phyloP scores from a whole-genome alignment of 2,329 filamentous ascomycete genomes.

The Fusarium sp. region DNA sequence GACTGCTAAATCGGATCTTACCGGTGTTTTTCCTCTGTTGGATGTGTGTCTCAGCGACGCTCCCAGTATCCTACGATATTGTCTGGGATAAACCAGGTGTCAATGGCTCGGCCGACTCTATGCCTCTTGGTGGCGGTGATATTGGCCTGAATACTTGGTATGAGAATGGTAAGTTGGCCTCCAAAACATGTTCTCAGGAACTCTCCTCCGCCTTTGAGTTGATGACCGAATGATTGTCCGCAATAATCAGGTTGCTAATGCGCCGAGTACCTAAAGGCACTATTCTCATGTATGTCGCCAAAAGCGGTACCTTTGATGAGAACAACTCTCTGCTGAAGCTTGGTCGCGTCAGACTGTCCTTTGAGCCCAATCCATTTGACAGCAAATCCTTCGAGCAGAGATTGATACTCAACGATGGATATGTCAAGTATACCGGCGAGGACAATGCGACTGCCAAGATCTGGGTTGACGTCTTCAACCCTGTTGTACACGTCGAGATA shows the following conservation, averaged over 20 bases:
- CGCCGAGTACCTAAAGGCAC: background rate
- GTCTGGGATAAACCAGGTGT: constrained; percentile 7
- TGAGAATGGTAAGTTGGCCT: background rate
- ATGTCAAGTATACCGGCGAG: background rate
- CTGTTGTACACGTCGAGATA: constrained; percentile 4
- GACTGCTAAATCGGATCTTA: background rate
- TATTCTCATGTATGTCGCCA: constrained; percentile 11
- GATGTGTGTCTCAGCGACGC: background rate
- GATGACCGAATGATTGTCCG: accelerated
- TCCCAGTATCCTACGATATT: constrained; percentile 6
- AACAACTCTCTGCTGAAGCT: constrained; percentile 19
- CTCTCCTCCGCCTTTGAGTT: accelerated
- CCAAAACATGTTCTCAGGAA: accelerated
- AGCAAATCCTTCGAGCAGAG: constrained; percentile 2
- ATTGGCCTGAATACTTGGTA: constrained; percentile 15
- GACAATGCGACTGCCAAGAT: constrained; percentile 2
- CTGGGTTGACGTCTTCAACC: constrained; percentile 14
- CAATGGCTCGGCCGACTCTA: constrained; percentile 16
- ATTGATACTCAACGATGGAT: background rate
- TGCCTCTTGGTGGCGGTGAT: constrained; percentile 16
- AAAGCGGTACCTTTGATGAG: constrained; percentile 17
- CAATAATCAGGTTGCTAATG: background rate
- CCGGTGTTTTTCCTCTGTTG: background rate
- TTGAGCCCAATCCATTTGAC: constrained; percentile 6
- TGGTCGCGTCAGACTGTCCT: constrained; percentile 5